Evolutionary conservation across 2,329 filamentous ascomycete species (phyloP).

Genomic region (Trichoderma asperellum): DNA sequence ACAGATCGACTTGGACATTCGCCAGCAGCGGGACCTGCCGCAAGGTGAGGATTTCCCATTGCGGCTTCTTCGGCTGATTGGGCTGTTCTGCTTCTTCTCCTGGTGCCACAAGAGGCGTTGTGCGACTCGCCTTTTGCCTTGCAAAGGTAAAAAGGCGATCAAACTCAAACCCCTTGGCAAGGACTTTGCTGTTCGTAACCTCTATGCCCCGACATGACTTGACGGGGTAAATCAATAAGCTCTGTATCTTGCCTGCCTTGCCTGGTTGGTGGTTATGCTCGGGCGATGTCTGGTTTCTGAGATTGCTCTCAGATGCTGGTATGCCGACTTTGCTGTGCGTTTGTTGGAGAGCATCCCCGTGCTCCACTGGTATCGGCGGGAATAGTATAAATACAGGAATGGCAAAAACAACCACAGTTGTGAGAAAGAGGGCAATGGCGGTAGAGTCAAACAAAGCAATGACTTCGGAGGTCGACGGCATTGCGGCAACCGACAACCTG

Average conservation of each 20-base stretch:
- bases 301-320: slow-evolving; percentile 44
- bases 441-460: slow-evolving; percentile 38
- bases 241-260: slow-evolving; percentile 51
- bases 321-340: slow-evolving; percentile 58
- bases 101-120: slow-evolving; percentile 38
- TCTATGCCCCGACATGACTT: slow-evolving; percentile 83
- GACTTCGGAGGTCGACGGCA: slow-evolving; percentile 33
- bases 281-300: slow-evolving; percentile 37
- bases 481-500: slow-evolving; percentile 24
- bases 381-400: slow-evolving; percentile 59
- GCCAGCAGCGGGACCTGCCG: slow-evolving; percentile 72
- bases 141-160: slow-evolving; percentile 86
- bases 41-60: slow-evolving; percentile 74
- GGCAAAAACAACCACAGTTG: slow-evolving; percentile 55
- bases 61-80: slow-evolving; percentile 28
- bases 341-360: slow-evolving; percentile 57
- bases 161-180: slow-evolving; percentile 72
- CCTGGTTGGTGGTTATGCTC: slow-evolving; percentile 33
- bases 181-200: slow-evolving; percentile 64
- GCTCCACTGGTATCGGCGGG: slow-evolving; percentile 57
- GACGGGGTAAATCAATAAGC: slow-evolving; percentile 79
- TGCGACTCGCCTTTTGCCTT: slow-evolving; percentile 48
- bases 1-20: slow-evolving; percentile 68
- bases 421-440: slow-evolving; percentile 46
- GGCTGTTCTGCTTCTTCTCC: slow-evolving; percentile 40